Evolutionary conservation across 352 stramenopile genomes (phyloP), one percentile per base, ranked within the genome.

Genomic region (Pseudoperonospora humuli): DNA sequence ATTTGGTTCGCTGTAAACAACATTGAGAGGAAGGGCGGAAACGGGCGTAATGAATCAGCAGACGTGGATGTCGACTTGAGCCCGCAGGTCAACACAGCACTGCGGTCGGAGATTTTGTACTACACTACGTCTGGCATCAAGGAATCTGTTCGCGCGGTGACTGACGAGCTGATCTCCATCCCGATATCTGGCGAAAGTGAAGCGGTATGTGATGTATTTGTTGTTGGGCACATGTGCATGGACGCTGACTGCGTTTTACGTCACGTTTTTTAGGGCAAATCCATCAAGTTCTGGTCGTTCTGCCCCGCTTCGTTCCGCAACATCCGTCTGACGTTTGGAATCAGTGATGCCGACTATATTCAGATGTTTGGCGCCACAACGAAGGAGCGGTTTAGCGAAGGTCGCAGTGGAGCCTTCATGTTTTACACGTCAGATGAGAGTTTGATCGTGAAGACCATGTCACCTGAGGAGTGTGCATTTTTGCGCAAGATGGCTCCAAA

Each of bases 361-460:
- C 64, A 72, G 38, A 68, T 91, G 54, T 93, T 96, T 36, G 69
- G 81, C 13, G 75, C 75, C 3, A 95, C 85, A 1, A 92, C 76
- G 0, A 95, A 95, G 50, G 79, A 91, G 63, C 78, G 78, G 14
- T 92, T 96, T 32, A 87, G 74, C 39, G 86, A 95, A 71, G 84
- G 84, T 15, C 69, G 77, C 18, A 90, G 72, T 64, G 86, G 86
- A 28, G 84, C 82, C 29, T 96, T 96, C 70, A 93, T 96, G 76
- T 96, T 96, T 57, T 95, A 93, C 54, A 93, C 82, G 8, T 72
- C 67, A 13, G 84, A 95, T 48, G 75, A 92, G 46, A 80, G 79
- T 19, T 57, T 95, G 21, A 93, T 96, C 50, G 76, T 88, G 11
- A 96, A 96, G 62, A 95, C 84, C n/a, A 93, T 94, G 69, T 86